These are phyloP conservation scores for Creolimax fragrantissima DNA, from an alignment of 78 protist species.

Conservation along the genomic window DNA sequence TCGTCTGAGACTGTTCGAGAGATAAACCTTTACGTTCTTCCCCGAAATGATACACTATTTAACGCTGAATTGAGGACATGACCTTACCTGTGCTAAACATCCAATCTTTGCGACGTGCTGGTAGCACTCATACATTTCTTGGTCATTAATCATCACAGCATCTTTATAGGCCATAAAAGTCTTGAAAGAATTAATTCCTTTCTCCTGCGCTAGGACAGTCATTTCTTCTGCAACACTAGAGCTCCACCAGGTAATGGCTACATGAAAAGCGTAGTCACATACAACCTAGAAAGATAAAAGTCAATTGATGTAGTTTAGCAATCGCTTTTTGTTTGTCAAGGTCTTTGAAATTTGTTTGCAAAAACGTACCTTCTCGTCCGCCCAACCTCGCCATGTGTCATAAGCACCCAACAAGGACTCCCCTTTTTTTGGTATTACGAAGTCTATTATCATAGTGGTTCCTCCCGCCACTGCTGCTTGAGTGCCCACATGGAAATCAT, in stretches of 20 bases:
- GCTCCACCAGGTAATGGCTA: slow-evolving; percentile 69
- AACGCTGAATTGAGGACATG: too few relatives aligned
- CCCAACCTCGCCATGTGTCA: slow-evolving; percentile 64
- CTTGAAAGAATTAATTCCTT: slow-evolving; percentile 65
- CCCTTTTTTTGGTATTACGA: slow-evolving; percentile 58
- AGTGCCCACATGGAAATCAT: slow-evolving; percentile 75
- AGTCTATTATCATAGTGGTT: slow-evolving; percentile 74
- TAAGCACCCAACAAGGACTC: slow-evolving; percentile 55
- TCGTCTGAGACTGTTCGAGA: too few relatives aligned
- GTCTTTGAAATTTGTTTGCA: too few relatives aligned
- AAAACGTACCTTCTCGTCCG: slow-evolving; percentile 31
- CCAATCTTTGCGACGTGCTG: slow-evolving; percentile 66
- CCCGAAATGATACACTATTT: too few relatives aligned
- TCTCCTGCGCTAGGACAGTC: slow-evolving; percentile 52
- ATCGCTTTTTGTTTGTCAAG: too few relatives aligned
- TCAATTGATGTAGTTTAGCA: background rate
- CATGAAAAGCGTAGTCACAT: slow-evolving; percentile 72
- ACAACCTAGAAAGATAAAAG: slow-evolving; percentile 32
- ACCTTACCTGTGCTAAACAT: slow-evolving; percentile 60
- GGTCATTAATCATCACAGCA: slow-evolving; percentile 60
- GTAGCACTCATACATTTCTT: slow-evolving; percentile 55
- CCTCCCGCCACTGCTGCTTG: slow-evolving; percentile 79
- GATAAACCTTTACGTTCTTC: too few relatives aligned
- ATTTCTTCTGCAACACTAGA: slow-evolving; percentile 65
- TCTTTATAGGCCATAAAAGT: slow-evolving; percentile 80